These are phyloP conservation scores for Penicillium italicum DNA, from an alignment of 2,329 filamentous ascomycete species.

Conservation along the genomic window DNA sequence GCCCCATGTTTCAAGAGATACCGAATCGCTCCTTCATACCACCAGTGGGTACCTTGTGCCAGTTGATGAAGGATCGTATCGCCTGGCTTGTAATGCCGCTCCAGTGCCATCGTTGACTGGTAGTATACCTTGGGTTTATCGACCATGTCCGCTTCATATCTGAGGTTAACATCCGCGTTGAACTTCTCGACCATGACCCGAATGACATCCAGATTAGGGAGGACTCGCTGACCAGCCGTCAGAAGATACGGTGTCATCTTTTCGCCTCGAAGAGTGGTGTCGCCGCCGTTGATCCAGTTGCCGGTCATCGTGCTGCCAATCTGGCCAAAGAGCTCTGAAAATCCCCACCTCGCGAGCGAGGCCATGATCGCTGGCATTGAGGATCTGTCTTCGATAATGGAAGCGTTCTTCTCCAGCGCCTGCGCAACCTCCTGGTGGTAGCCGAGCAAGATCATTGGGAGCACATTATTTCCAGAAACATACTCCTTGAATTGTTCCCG, in stretches of 20 bases:
- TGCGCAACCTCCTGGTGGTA: constrained; percentile 8
- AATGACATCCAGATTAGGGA: constrained; percentile 19
- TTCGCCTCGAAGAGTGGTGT: not conserved
- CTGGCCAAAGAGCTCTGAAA: constrained; percentile 12
- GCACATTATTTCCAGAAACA: not conserved
- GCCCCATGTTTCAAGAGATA: constrained; percentile 19
- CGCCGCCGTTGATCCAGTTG: constrained; percentile 19
- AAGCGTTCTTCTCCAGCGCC: constrained; percentile 6
- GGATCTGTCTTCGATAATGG: not conserved
- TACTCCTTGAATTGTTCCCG: not conserved
- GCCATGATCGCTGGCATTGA: constrained; percentile 8
- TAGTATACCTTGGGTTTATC: constrained; percentile 8
- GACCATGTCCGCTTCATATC: constrained; percentile 3
- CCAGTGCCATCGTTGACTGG: constrained; percentile 5
- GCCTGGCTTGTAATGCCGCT: constrained; percentile 11
- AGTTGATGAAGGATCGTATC: constrained; percentile 19
- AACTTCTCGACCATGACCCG: constrained; percentile 18
- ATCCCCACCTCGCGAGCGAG: constrained; percentile 18
- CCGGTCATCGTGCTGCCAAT: constrained; percentile 6
- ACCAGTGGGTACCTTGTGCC: constrained; percentile 20
- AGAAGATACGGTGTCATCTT: constrained; percentile 14
- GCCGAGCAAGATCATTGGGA: constrained; percentile 7
- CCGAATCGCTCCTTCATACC: constrained; percentile 15
- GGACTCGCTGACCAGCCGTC: constrained; percentile 9
- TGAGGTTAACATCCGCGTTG: constrained; percentile 16